These are phyloP conservation scores for Picea sitchensis DNA, from an alignment of 75 land plant species.

Conservation along the genomic window DNA sequence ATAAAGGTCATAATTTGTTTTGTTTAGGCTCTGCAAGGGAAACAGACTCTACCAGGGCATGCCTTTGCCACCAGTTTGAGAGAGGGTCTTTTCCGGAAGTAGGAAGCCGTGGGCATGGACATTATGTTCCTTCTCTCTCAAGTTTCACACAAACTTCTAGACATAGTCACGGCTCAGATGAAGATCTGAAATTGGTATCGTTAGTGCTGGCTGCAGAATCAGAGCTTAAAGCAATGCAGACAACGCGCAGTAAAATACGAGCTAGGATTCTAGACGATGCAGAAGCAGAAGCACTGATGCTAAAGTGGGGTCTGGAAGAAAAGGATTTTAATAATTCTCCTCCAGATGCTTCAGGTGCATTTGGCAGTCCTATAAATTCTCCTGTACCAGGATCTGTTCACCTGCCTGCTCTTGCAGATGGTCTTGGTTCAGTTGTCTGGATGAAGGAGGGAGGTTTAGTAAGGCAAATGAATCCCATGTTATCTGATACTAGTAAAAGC, in stretches of 20 bases:
- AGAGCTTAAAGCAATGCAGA: constrained; percentile 26
- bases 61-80: constrained; percentile 15
- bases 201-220: constrained; percentile 26
- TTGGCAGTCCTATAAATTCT: constrained; percentile 8
- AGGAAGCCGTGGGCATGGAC: not conserved
- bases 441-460: constrained; percentile 22
- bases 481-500: constrained; percentile 3
- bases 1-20: not conserved
- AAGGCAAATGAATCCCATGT: constrained; percentile 17
- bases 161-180: constrained; percentile 2
- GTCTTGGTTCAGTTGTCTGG: constrained; percentile 15
- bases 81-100: constrained; percentile 4
- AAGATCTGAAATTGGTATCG: constrained; percentile 8
- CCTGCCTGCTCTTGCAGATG: constrained; percentile 17
- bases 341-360: constrained; percentile 5
- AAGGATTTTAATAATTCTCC: constrained; percentile 14
- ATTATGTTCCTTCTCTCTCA: not conserved
- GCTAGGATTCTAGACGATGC: constrained; percentile 22
- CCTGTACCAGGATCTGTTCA: not conserved
- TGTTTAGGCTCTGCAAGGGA: constrained; percentile 1
- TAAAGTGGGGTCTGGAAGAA: constrained; percentile 26
- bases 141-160: not conserved
- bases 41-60: constrained; percentile 17
- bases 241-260: constrained; percentile 18
- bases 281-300: constrained; percentile 23